phyloP scores from a whole-genome alignment of 371 early-diverging fungal species.

The Massospora cicadina region DNA sequence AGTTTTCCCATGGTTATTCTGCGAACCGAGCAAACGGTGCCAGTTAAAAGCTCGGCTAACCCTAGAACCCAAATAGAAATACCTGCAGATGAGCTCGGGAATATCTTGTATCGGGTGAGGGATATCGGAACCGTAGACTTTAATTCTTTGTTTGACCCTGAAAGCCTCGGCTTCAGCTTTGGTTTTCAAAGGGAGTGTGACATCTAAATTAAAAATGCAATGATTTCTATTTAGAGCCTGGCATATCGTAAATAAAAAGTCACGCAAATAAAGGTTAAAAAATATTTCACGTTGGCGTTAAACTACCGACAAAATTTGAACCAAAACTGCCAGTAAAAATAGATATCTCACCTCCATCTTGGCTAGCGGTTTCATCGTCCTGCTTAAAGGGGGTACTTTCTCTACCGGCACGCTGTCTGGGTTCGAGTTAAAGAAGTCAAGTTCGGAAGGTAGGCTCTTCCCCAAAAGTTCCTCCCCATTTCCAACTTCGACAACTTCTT shows the following conservation, averaged over 20 bases:
- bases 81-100: slow-evolving; percentile 43
- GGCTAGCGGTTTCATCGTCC: slow-evolving; percentile 13
- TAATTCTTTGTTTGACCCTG: slow-evolving; percentile 58
- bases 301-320: slow-evolving; percentile 2
- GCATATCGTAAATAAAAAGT: neutral
- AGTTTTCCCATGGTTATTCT: slow-evolving; percentile 33
- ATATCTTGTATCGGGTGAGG: slow-evolving; percentile 72
- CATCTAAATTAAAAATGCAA: slow-evolving; percentile 10
- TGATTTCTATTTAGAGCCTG: too few species aligned
- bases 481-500: neutral
- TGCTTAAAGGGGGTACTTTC: neutral
- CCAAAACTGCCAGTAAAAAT: slow-evolving; percentile 7
- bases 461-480: neutral
- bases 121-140: slow-evolving; percentile 67
- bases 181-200: slow-evolving; percentile 12
- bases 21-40: neutral
- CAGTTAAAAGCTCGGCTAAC: too few species aligned
- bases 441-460: neutral
- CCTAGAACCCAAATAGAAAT: too few species aligned
- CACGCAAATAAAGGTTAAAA: neutral
- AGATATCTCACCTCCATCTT: neutral
- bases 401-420: neutral
- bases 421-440: slow-evolving; percentile 12
- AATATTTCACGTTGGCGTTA: slow-evolving; percentile 15
- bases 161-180: slow-evolving; percentile 20